Base-by-base conservation (phyloP, 2,329 filamentous ascomycete species). In the Keithomyces neogunnii region DNA sequence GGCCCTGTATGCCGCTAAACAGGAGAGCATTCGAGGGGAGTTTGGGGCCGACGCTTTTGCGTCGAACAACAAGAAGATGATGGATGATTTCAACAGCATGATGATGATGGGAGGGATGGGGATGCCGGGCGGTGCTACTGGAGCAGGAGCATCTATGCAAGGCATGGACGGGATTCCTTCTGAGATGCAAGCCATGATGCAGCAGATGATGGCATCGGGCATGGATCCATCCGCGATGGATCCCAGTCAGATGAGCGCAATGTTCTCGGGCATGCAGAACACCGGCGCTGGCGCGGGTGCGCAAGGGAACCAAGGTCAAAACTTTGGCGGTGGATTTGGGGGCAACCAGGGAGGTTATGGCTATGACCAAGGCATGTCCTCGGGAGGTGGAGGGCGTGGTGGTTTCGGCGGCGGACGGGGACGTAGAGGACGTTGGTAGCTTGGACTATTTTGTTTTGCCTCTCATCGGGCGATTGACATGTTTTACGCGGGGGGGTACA, bases 1-100 rank as follows among this genome's bases (percentile, higher is more conserved):
- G 93, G 88, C 91, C 5, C 81, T 91, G 50, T 99, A 99, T 67
- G 90, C 91, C 33, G 76, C 89, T 53, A 95, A 95, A 63, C 93
- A 97, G 67, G 84, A 93, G 58, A 76, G 75, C 29, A 77, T 96
- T 62, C 81, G 87, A 19, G 82, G 82, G 57, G 88, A 92, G 59
- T 89, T 89, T 59, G 81, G 81, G 52, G 82, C 86, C 46, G 81
- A 85, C 43, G 74, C 75, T 43, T 77, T 85, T 49, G 77, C 80
- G 26, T 72, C 74, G 50, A 82, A 78, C 57, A 81, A 81, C 59
- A 91, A 95, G 70, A 96, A 92, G 73, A 88, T 85, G 79, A 80
- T 85, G 69, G 81, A 85, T 56, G 82, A 85, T 40, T 80, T 85
- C 70, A 80, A 79, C 60, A 78, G 68, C 66, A 83, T 85, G 80